These are phyloP conservation scores for Cornus controversa DNA, from an alignment of 148 eudicot species.

Conservation along the genomic window DNA sequence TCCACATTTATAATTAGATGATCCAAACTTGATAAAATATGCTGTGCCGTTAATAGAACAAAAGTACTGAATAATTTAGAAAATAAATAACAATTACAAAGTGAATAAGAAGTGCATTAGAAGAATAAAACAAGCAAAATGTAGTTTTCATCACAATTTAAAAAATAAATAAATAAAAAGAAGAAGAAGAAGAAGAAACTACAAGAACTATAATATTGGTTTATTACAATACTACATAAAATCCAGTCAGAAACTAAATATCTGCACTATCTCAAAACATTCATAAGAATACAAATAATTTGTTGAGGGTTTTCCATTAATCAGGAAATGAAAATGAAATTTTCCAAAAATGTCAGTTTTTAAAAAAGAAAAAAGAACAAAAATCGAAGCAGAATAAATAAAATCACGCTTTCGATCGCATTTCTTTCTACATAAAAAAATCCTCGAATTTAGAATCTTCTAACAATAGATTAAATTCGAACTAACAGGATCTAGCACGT, in stretches of 20 bases:
- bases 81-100: background rate
- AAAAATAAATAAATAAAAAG: too few relatives aligned
- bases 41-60: background rate
- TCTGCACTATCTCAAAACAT: background rate
- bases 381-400: background rate
- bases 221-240: background rate
- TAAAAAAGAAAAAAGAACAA: too few relatives aligned
- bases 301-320: too few relatives aligned
- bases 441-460: background rate
- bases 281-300: background rate
- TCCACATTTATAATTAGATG: background rate
- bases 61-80: background rate
- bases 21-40: background rate
- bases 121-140: background rate
- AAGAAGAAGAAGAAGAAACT: background rate
- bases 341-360: too few relatives aligned
- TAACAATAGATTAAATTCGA: background rate
- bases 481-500: background rate
- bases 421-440: background rate
- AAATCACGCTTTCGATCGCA: background rate
- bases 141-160: background rate
- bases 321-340: too few relatives aligned
- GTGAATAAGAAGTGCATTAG: background rate
- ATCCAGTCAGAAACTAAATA: background rate
- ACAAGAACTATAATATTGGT: background rate